Base-by-base conservation (phyloP, 2,329 filamentous ascomycete species). In the Fulvia fulva region DNA sequence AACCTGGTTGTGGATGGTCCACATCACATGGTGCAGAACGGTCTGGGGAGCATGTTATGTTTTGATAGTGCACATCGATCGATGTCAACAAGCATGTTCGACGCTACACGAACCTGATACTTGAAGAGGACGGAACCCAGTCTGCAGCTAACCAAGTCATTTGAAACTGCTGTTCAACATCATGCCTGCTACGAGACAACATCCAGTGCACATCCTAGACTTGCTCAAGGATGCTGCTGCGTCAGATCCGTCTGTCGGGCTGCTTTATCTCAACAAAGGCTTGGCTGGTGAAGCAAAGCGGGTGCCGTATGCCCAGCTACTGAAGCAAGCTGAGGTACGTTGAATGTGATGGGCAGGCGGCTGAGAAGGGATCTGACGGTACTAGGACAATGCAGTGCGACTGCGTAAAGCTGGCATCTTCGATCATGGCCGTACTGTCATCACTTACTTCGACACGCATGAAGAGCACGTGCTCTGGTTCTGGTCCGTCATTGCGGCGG, bases 401-500 rank as follows among this genome's bases (percentile, higher is more conserved):
- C 51, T 64, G 30, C 37, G 55, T 9, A 51, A 63, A 25, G 56
- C 58, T 16, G 60, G 59, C n/a, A 55, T 65, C 19, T 58, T 65
- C 11, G 46, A 56, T 19, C 52, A 57, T 23, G 57, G 63, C 19
- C 28, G 51, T 32, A 59, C 45, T 7, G 54, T 60, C 12, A 53
- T 65, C 21, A 61, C 72, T 1, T 72, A 77, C 57, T 73, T 77
- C 32, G 65, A 74, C 21, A 64, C 66, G n/a, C 73, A 77, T 34
- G 51, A 65, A 47, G 72, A 78, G 23, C 70, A 66, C 25, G 71
- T 78, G 5, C 51, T 71, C 12, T 78, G 75, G 76, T 75, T 77
- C 56, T 79, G 76, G 76, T 65, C 74, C 1, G 67, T 70, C 1
- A 59, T 74, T 1, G 59, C 69, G n/a, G 75, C 74, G 1, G 73